A percentile compares a stretch with the other conserved stretches of the same genome.
Evolutionary conservation across 306 rosid genomes (phyloP).

Genomic region (Citrullus mucosospermus): DNA sequence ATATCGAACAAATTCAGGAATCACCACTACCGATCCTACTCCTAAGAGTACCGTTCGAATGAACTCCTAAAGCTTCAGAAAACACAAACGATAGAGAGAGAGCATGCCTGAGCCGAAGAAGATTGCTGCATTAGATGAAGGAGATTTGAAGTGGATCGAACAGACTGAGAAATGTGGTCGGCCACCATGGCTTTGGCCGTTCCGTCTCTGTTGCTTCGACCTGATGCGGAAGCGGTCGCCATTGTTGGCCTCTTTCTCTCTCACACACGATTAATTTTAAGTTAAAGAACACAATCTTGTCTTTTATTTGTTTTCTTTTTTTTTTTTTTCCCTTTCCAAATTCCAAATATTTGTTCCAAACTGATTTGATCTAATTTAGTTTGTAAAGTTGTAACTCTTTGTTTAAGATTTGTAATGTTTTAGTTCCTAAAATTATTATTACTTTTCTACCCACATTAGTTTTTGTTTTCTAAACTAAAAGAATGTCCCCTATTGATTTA

Average conservation of each 20-base stretch:
- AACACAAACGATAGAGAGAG: neutral
- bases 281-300: no score
- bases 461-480: no score
- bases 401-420: no score
- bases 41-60: neutral
- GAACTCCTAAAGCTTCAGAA: neutral
- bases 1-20: neutral
- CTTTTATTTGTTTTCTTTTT: no score
- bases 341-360: no score
- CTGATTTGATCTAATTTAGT: no score
- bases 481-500: no score
- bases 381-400: no score
- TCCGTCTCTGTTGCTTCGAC: conserved; percentile 30
- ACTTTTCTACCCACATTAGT: no score
- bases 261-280: neutral
- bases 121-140: conserved; percentile 80
- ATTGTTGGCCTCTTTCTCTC: conserved; percentile 14
- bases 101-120: conserved; percentile 51
- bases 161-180: conserved; percentile 78
- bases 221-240: conserved; percentile 30
- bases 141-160: conserved; percentile 75
- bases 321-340: no score
- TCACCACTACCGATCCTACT: neutral
- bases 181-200: conserved; percentile 51
- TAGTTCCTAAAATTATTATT: no score